Conservation (phyloP, 176 grass and related monocot species). For the Melocanna baccifera region DNA sequence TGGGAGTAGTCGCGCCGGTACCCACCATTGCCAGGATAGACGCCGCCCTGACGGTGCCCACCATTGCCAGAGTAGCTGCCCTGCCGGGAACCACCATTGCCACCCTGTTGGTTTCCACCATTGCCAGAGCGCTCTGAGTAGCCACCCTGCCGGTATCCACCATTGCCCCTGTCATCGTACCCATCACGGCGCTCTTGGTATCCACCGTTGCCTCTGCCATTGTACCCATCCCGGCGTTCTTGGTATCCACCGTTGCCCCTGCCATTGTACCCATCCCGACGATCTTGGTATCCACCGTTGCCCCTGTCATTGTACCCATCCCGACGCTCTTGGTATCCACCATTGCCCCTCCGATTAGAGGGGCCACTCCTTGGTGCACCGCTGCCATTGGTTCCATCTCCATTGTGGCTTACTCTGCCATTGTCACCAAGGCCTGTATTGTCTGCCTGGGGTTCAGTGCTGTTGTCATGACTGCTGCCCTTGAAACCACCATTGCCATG, state of each 20-base stretch:
- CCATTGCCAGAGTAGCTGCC: not conserved
- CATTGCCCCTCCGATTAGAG: not conserved
- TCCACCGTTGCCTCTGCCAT: not conserved
- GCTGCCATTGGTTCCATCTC: not conserved
- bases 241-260: not conserved
- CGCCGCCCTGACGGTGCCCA: not conserved
- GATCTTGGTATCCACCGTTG: not conserved
- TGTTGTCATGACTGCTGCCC: not conserved
- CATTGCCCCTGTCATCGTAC: not conserved
- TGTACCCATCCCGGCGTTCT: not conserved
- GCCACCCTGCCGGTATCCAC: not conserved
- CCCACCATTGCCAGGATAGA: not conserved
- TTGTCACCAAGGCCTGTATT: not conserved
- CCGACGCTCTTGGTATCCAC: not conserved
- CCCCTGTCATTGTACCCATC: not conserved
- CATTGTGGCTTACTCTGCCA: not conserved
- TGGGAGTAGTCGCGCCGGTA: not conserved
- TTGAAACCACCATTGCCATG: conserved; percentile 9
- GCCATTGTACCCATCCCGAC: not conserved
- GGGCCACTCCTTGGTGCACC: not conserved
- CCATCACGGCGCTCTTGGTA: not conserved
- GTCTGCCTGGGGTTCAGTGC: not conserved
- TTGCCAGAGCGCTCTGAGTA: not conserved
- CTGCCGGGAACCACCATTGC: not conserved
- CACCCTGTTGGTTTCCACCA: not conserved